Base-by-base conservation (phyloP, 805 yeast genomes). In the Candida anglica region DNA sequence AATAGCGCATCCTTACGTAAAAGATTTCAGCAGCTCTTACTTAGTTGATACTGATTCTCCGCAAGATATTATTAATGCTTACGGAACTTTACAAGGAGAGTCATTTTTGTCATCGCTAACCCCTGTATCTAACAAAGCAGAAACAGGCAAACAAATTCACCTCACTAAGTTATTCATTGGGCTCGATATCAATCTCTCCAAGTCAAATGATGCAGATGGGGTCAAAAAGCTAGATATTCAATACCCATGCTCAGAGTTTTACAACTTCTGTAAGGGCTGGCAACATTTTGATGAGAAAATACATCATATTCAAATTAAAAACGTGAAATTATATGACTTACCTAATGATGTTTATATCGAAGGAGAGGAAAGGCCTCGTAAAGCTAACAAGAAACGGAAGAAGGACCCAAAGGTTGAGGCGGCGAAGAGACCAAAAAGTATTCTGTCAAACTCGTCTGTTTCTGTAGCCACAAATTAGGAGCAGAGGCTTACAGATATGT, bases 211-310 rank as follows among this genome's bases (percentile, higher is more conserved):
- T n/a, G 72, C 73, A 33, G 77, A 74, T 16, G 73, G 73, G 22
- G 75, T 69, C 32, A 74, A 77, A 28, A 75, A 79, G 47, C 71
- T 89, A 46, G 96, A 88, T 55, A 81, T 91, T 37, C 95, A 84
- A 48, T 75, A 79, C 42, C 96, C 96, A 63, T 89, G 98, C 53
- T 73, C 86, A 15, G 98, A 93, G 40, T 93, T 91, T 56, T 87
- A 75, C 61, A 79, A 73, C 27, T 60, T 86, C 6, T 86, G 97
- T 58, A 79, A 86, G 43, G 71, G 77, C 21, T 86, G 91, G 78
- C 69, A 69, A 15, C 69, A 70, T 24, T 93, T 76, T 48, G 75
- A 82, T 44, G 81, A 77, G 34, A 74, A 77, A 28, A 58, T 70
- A 7, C 70, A 79, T 48, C 66, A 78, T 16, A 66, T 91, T 40